Conservation (phyloP, 1,284 basidiomycete species). For the Cutaneotrichosporon sp. region DNA sequence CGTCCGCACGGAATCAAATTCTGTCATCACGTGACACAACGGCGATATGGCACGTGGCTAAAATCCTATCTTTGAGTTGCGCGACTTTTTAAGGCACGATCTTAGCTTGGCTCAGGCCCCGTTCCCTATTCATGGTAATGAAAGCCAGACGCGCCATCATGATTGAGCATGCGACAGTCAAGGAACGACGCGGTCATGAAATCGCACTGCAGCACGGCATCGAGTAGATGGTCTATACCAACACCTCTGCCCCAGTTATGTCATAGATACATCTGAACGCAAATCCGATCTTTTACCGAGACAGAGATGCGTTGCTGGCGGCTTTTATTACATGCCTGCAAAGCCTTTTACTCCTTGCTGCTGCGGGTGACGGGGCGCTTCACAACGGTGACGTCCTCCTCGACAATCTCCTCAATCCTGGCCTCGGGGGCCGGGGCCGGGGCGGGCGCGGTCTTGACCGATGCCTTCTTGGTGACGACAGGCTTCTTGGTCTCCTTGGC, state of each 20-base stretch:
- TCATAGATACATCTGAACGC: slow-evolving; percentile 1
- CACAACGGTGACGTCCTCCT: slow-evolving; percentile 24
- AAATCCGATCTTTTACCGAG: not conserved
- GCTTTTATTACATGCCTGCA: not conserved
- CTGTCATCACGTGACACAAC: not conserved
- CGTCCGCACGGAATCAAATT: not conserved
- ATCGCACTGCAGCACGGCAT: too few relatives aligned
- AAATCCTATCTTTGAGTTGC: too few relatives aligned
- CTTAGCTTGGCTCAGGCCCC: too few relatives aligned
- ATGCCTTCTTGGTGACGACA: slow-evolving; percentile 39
- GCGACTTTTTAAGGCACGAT: too few relatives aligned
- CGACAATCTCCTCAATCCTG: slow-evolving; percentile 21
- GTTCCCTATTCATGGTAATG: too few relatives aligned
- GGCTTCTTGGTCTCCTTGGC: slow-evolving; percentile 27
- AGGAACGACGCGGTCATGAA: too few relatives aligned
- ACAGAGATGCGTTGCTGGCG: too few relatives aligned
- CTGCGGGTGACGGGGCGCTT: slow-evolving; percentile 33
- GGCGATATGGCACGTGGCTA: too few relatives aligned
- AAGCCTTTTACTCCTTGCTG: slow-evolving; percentile 10
- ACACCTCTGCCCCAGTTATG: not conserved
- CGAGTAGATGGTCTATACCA: too few relatives aligned
- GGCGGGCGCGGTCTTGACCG: slow-evolving; percentile 38
- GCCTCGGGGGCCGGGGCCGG: slow-evolving; percentile 22
- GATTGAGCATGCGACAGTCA: too few relatives aligned
- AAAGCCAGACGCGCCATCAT: too few relatives aligned